A percentile compares a stretch with the other conserved stretches of the same genome.
phyloP scores from a whole-genome alignment of 2,329 filamentous ascomycete species.

The Ascochyta pisi region DNA sequence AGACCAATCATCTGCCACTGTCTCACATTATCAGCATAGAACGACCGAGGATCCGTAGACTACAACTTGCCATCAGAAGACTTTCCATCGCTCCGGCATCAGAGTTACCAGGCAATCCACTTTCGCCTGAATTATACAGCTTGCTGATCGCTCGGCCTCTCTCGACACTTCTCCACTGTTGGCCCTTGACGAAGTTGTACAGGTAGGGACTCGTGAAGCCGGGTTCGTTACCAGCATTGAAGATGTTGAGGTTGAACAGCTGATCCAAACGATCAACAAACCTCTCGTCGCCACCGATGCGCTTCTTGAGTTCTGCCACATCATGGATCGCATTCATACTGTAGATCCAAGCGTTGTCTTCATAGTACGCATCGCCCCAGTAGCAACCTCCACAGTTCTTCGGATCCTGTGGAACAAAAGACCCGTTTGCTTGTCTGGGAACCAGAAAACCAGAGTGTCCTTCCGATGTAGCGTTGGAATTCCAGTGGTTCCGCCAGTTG shows the following conservation, averaged over 20 bases:
- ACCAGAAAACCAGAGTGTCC: conserved; percentile 72
- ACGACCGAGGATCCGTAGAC: background rate
- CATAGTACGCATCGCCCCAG: conserved; percentile 68
- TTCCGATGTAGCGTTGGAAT: conserved; percentile 62
- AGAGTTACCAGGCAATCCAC: conserved; percentile 72
- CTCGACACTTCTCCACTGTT: conserved; percentile 67
- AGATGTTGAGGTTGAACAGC: conserved; percentile 64
- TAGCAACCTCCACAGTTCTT: conserved; percentile 69
- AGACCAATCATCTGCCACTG: conserved; percentile 46
- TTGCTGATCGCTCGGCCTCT: conserved; percentile 66
- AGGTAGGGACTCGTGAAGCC: conserved; percentile 72
- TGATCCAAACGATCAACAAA: conserved; percentile 67
- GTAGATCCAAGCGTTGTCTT: conserved; percentile 70
- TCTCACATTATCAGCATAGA: conserved; percentile 8
- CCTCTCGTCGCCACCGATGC: conserved; percentile 61
- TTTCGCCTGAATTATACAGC: conserved; percentile 59
- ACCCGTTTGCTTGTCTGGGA: conserved; percentile 60
- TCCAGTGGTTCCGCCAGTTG: conserved; percentile 78
- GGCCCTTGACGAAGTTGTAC: conserved; percentile 68
- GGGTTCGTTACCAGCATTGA: conserved; percentile 73
- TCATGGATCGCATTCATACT: conserved; percentile 75
- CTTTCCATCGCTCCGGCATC: conserved; percentile 77
- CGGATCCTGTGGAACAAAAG: conserved; percentile 59
- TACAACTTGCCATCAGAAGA: conserved; percentile 57
- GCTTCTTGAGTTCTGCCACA: conserved; percentile 60